These are phyloP conservation scores for Arthrobotrys sphaeroides DNA, from an alignment of 2,329 filamentous ascomycete species.

Conservation along the genomic window DNA sequence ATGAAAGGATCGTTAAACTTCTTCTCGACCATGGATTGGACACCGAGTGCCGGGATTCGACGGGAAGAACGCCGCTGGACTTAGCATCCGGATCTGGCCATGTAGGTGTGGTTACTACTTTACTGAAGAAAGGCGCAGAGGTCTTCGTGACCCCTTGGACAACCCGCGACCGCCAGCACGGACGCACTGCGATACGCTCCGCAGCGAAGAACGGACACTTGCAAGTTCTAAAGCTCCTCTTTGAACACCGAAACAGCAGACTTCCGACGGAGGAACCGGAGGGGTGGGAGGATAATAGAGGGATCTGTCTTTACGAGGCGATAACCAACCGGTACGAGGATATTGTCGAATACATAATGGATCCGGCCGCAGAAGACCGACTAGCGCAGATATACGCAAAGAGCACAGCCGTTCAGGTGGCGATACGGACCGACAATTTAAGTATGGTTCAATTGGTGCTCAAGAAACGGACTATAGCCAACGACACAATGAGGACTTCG, in stretches of 20 bases:
- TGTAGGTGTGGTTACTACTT: not conserved
- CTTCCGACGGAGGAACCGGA: not conserved
- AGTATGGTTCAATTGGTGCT: constrained; percentile 15
- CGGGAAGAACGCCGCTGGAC: constrained; percentile 20
- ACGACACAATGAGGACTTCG: not conserved
- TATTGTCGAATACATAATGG: constrained; percentile 13
- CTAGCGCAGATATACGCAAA: not conserved
- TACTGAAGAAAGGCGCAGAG: constrained; percentile 7
- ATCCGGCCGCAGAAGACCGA: not conserved
- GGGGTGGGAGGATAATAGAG: constrained; percentile 6
- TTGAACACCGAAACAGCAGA: not conserved
- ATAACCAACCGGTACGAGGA: constrained; percentile 4
- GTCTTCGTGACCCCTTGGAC: constrained; percentile 7
- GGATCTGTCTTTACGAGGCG: constrained; percentile 13
- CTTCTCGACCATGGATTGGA: constrained; percentile 21
- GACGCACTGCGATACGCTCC: constrained; percentile 15
- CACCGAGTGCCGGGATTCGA: constrained; percentile 11
- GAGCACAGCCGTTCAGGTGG: constrained; percentile 1
- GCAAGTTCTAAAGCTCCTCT: constrained; percentile 11
- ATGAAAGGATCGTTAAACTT: not conserved
- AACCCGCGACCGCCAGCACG: not conserved
- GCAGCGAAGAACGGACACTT: constrained; percentile 12
- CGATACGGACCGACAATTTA: constrained; percentile 8
- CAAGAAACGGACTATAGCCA: not conserved
- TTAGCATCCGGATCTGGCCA: constrained; percentile 14